These are phyloP conservation scores for Monosporozyma siamensis DNA, from an alignment of 805 yeast species.

Conservation along the genomic window DNA sequence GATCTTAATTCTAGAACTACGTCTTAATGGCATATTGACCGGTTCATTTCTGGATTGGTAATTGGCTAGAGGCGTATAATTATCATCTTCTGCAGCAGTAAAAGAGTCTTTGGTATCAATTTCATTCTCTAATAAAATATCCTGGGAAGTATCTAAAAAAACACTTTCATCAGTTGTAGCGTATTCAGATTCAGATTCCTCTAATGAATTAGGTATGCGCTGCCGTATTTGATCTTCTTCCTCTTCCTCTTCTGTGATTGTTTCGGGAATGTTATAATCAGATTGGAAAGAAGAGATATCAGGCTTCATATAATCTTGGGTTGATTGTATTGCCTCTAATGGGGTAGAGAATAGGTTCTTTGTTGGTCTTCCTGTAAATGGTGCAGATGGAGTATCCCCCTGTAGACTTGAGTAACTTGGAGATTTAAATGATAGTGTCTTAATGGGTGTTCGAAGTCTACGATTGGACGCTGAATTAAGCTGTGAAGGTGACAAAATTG, in stretches of 20 bases:
- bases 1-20: conserved; percentile 57
- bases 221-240: not conserved
- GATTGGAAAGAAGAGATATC: not conserved
- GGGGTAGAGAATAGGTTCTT: not conserved
- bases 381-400: no score
- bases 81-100: no score
- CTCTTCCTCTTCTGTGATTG: not conserved
- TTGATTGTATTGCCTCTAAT: not conserved
- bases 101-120: conserved; percentile 11
- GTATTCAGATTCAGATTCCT: conserved; percentile 45
- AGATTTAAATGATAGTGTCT: no score
- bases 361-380: not conserved
- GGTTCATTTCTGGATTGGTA: no score
- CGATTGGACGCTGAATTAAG: no score
- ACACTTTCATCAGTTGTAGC: conserved; percentile 24
- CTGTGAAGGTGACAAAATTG: no score
- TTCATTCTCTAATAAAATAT: conserved; percentile 24
- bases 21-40: conserved; percentile 30
- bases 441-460: no score
- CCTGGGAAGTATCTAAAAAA: conserved; percentile 21
- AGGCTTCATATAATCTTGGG: not conserved
- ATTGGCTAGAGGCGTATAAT: no score
- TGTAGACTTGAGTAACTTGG: no score
- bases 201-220: conserved; percentile 61
- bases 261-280: not conserved